Conservation (phyloP, 768 basidiomycete species). For the Russula olivacea region DNA sequence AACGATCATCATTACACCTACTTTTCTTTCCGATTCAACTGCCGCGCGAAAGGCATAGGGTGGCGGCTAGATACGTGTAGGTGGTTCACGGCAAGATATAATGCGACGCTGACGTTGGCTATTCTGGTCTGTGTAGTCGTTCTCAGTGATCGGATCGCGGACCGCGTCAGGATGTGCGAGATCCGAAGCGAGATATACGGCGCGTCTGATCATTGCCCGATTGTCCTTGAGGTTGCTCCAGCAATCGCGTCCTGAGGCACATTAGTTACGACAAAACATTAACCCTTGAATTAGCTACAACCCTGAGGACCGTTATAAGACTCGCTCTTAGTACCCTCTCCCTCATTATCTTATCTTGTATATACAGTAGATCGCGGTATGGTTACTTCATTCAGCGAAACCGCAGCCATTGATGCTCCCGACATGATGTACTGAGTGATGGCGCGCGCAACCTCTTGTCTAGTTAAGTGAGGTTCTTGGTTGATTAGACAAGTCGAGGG, state of each 20-base stretch:
- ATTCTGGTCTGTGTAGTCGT: conserved; percentile 48
- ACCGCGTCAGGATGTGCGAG: conserved; percentile 73
- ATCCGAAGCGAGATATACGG: conserved; percentile 82
- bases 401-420: neutral
- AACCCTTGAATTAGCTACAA: neutral
- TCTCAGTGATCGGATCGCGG: conserved; percentile 59
- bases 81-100: conserved; percentile 12
- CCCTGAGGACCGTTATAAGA: no score
- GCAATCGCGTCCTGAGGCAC: neutral
- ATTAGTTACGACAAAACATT: neutral
- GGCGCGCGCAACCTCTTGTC: no score
- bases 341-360: neutral
- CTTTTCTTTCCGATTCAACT: conserved; percentile 79
- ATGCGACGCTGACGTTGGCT: conserved; percentile 2
- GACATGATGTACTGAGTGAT: no score
- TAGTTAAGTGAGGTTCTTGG: neutral
- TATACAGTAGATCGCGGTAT: neutral
- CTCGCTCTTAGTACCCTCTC: no score
- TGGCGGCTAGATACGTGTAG: conserved; percentile 88
- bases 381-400: neutral
- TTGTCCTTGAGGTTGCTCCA: conserved; percentile 62
- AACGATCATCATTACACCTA: conserved; percentile 73
- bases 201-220: conserved; percentile 80
- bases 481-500: neutral
- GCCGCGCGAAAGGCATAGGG: conserved; percentile 71